These are phyloP conservation scores for Ascochyta pisi DNA, from an alignment of 2,329 filamentous ascomycete genomes.

Conservation along the genomic window DNA sequence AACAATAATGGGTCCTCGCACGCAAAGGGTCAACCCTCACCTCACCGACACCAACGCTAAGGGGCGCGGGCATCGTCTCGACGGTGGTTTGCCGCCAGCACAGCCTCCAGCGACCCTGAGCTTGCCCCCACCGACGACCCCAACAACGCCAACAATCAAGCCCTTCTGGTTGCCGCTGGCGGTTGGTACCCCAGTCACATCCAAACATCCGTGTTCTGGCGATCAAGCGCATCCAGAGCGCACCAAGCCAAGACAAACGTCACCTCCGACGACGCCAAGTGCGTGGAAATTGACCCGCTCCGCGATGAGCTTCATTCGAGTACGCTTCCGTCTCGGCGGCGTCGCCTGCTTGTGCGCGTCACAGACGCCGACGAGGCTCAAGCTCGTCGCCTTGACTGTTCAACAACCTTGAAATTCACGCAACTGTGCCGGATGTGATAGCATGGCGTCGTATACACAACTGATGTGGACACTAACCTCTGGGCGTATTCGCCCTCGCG, in stretches of 20 bases:
- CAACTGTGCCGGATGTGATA: not conserved
- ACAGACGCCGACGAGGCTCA: conserved; percentile 2
- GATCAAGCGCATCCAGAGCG: conserved; percentile 9
- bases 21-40: conserved; percentile 6
- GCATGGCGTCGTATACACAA: too few relatives aligned
- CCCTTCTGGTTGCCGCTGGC: conserved; percentile 7
- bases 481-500: not conserved
- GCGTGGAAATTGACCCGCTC: conserved; percentile 9
- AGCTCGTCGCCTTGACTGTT: conserved; percentile 3
- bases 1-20: conserved; percentile 12
- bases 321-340: conserved; percentile 12
- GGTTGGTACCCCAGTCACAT: not conserved
- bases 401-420: not conserved
- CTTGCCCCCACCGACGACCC: not conserved
- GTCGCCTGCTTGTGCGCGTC: conserved; percentile 2
- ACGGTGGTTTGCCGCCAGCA: conserved; percentile 14
- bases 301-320: conserved; percentile 8
- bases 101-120: conserved; percentile 16
- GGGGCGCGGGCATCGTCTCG: not conserved
- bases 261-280: conserved; percentile 11
- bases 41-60: not conserved
- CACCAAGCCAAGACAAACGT: conserved; percentile 6
- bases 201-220: conserved; percentile 6
- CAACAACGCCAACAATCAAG: not conserved
- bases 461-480: too few relatives aligned